A percentile compares a stretch with the other conserved stretches of the same genome.
These are phyloP conservation scores for Paulownia fortunei DNA, from an alignment of 257 asterid genomes.

Conservation along the genomic window DNA sequence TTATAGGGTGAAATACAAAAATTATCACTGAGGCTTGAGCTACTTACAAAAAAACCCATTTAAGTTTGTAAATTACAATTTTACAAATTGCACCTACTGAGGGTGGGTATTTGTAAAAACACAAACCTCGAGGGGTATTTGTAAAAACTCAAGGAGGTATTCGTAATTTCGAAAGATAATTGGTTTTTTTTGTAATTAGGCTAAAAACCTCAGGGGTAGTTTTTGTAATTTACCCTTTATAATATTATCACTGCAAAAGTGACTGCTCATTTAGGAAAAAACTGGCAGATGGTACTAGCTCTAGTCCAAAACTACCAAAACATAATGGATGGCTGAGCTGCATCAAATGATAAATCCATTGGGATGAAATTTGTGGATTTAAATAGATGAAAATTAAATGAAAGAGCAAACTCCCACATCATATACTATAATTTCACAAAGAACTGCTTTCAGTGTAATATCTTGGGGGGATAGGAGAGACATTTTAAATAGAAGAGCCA, in stretches of 20 bases:
- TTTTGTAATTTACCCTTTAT: no score
- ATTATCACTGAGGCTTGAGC: no score
- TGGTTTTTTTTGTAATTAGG: no score
- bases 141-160: no score
- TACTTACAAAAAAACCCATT: no score
- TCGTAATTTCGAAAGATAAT: no score
- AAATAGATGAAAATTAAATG: background rate
- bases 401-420: background rate
- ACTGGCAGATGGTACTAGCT: background rate
- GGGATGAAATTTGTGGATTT: slow-evolving; percentile 8
- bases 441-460: slow-evolving; percentile 18
- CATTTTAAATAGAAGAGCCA: slow-evolving; percentile 47
- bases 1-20: no score
- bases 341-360: background rate
- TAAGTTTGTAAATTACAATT: no score
- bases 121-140: no score
- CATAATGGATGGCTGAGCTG: background rate
- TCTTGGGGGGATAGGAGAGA: slow-evolving; percentile 13
- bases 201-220: no score
- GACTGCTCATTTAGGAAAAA: slow-evolving; percentile 1
- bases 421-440: background rate
- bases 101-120: no score
- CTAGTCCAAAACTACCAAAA: background rate
- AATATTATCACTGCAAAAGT: background rate
- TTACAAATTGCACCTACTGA: no score